Evolutionary conservation across 345 rosid genomes (phyloP).

Genomic region (Pugionium dolabratum): DNA sequence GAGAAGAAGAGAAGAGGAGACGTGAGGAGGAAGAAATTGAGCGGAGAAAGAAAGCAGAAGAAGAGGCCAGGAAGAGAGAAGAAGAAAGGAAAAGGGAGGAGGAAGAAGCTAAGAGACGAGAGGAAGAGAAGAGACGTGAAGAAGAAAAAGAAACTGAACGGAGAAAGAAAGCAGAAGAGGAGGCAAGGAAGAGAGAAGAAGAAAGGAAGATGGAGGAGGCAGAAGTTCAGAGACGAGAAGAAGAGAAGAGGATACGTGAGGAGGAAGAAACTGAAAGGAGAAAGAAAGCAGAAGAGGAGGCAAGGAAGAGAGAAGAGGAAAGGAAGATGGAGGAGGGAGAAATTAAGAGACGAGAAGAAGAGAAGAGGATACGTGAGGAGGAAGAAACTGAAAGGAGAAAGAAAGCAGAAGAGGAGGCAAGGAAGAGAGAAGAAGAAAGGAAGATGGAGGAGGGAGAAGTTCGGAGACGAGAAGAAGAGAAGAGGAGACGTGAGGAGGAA

Average conservation of each 20-base stretch:
- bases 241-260: too few relatives aligned
- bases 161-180: not conserved
- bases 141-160: slow-evolving; percentile 22
- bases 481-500: slow-evolving; percentile 17
- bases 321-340: too few relatives aligned
- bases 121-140: slow-evolving; percentile 10
- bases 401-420: too few relatives aligned
- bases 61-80: slow-evolving; percentile 29
- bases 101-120: slow-evolving; percentile 8
- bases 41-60: slow-evolving; percentile 29
- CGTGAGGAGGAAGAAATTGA: slow-evolving; percentile 22
- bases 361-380: slow-evolving; percentile 14
- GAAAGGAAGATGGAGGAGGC: too few relatives aligned
- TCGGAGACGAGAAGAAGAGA: slow-evolving; percentile 34
- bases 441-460: too few relatives aligned
- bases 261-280: too few relatives aligned
- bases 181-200: too few relatives aligned
- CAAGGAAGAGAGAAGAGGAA: too few relatives aligned
- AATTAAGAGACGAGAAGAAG: too few relatives aligned
- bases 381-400: not conserved
- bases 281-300: too few relatives aligned
- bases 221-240: too few relatives aligned
- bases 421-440: too few relatives aligned
- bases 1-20: slow-evolving; percentile 30
- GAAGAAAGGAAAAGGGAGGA: slow-evolving; percentile 36